Evolutionary conservation across 2,329 filamentous ascomycete genomes (phyloP), one percentile per base, ranked within the genome.

Genomic region (Fusarium siculi): DNA sequence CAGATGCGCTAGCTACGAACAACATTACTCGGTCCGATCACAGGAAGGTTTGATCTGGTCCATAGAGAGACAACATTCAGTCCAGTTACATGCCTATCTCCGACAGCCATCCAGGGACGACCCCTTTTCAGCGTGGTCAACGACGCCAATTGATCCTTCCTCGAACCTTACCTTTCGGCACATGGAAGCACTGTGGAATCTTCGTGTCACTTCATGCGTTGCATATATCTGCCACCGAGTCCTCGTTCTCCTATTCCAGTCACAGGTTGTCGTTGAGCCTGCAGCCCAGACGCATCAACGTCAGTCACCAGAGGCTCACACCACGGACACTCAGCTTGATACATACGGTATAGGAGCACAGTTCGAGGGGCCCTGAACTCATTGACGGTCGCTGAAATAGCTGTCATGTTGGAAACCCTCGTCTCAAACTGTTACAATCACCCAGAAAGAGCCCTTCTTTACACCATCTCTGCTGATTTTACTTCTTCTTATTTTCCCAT

Each of bases 311-410:
- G 11, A 32, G 11, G 39, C 34, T 52, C 9, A 8, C 19, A 11
- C 7, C 28, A 10, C 10, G 11, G n/a, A 39, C 28, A 21, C 21
- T 14, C 47, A 25, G 15, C 7, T 19, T 25, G 23, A 52, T 25
- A 25, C 42, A 14, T 21, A 28, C 11, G 61, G 61, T 8, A 64
- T 64, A 43, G 61, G 61, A n/a, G 37, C 44, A 9, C 61, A 64
- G n/a, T 64, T 64, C 5, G 55, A 64, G 34, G 19, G 21, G 15
- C 25, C 15, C 4, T 56, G 32, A 39, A 46, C 15, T n/a, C 16
- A 30, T 32, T 7, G 9, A 32, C 16, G 9, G 34, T 16, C 43
- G 19, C 18, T 23, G 34, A 25, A 36, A 47, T 30, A 37, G 19
- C 19, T 36, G 15, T 18, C 47, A 52, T 25, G 12, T n/a, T n/a